Evolutionary conservation across 805 yeast species (phyloP).

Genomic region (Metschnikowia lachancei): DNA sequence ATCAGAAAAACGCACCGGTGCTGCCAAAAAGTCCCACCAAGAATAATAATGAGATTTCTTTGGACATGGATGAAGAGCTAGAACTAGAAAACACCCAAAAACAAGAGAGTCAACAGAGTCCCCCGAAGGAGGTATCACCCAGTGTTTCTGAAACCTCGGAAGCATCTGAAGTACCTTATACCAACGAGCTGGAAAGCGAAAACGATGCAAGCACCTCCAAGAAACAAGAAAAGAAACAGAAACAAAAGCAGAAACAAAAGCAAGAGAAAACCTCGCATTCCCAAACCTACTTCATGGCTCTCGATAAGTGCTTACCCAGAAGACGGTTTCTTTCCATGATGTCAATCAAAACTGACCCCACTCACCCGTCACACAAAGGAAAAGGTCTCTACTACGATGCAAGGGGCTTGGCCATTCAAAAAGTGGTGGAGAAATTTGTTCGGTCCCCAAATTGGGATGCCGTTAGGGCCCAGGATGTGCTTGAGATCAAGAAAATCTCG

Average conservation of each 20-base stretch:
- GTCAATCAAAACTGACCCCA: conserved; percentile 29
- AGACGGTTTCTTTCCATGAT: conserved; percentile 56
- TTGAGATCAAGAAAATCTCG: conserved; percentile 13
- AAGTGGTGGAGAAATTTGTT: conserved; percentile 31
- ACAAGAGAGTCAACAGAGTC: no score
- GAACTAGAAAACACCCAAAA: no score
- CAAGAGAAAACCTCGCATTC: background rate
- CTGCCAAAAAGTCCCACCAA: no score
- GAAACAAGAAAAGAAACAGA: no score
- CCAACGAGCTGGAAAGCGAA: background rate
- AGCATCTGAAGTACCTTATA: no score
- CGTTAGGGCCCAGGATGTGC: conserved; percentile 16
- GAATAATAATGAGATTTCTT: no score
- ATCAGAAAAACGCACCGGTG: no score
- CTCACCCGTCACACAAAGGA: conserved; percentile 18
- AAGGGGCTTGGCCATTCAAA: conserved; percentile 35
- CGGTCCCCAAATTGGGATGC: conserved; percentile 16
- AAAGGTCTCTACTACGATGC: conserved; percentile 27
- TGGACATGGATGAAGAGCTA: no score
- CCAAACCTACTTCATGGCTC: conserved; percentile 60
- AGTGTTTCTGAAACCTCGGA: no score
- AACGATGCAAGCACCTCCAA: no score
- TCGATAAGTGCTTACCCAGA: conserved; percentile 78
- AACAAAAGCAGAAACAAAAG: background rate
- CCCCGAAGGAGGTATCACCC: no score